Evolutionary conservation across 345 rosid species (phyloP).

Genomic region (Alliaria petiolata): DNA sequence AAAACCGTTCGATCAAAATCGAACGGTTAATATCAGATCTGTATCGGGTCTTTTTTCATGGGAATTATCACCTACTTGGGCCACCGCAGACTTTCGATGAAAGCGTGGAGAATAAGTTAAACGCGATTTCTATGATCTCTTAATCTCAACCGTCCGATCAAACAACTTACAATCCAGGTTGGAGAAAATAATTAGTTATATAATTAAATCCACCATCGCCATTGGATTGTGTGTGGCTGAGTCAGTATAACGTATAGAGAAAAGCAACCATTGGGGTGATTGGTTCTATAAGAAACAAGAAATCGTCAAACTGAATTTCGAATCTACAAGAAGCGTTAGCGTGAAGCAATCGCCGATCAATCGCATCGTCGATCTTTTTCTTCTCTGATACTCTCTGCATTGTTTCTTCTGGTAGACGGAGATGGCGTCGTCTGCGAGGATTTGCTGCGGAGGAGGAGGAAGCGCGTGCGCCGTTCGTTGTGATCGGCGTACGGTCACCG

Average conservation of each 20-base stretch:
- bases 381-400: slow-evolving; percentile 19
- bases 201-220: slow-evolving; percentile 1
- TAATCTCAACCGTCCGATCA: slow-evolving; percentile 10
- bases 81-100: not conserved
- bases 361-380: not conserved
- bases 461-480: slow-evolving; percentile 8
- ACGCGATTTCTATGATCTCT: slow-evolving; percentile 1
- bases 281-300: slow-evolving; percentile 5
- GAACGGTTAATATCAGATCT: slow-evolving; percentile 1
- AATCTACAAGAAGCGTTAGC: not conserved
- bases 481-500: not conserved
- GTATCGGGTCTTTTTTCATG: not conserved
- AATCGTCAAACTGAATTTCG: not conserved
- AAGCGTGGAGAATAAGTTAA: slow-evolving; percentile 24
- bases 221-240: slow-evolving; percentile 29
- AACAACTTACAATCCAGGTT: not conserved
- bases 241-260: slow-evolving; percentile 24
- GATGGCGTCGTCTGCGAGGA: slow-evolving; percentile 37
- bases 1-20: not conserved
- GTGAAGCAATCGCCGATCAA: not conserved
- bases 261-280: slow-evolving; percentile 2
- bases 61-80: not conserved
- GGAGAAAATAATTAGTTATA: not conserved
- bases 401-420: not conserved
- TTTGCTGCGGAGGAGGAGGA: slow-evolving; percentile 28